Evolutionary conservation across 148 eudicot genomes (phyloP), one percentile per base, ranked within the genome.

Genomic region (Nepenthes gracilis): DNA sequence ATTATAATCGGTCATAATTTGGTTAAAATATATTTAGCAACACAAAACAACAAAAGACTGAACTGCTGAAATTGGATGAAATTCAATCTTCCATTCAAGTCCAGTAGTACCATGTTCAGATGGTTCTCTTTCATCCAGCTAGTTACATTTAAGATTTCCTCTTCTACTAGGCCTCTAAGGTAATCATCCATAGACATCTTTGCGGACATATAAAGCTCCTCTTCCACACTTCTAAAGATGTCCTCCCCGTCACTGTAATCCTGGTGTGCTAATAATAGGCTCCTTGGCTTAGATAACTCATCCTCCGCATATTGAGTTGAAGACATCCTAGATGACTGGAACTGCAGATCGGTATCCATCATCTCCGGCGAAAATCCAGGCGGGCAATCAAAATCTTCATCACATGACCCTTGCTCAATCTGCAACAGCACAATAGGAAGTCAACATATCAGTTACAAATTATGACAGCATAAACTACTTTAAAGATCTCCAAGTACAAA

Each of bases 321-420:
- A 38, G 82, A 58, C 40, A 66, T 50, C 54, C 55, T 48, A 55
- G 70, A 66, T 49, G 73, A 59, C 47, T 36, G 45, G 1, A 63
- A 36, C 36, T 53, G 60, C 45, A 65, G 43, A 51, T 69, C 56
- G 48, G 74, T 60, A 34, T 63, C 70, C 55, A 75, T 63, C 59
- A 60, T 65, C 45, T 54, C 62, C 14, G 58, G 74, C 64, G 74
- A 85, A 69, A 93, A 89, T 37, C 99, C 99, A 53, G 99, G 96
- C 59, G 99, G 99, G 43, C 64, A 86, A 59, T 88, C 99, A 71
- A 66, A 69, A 61, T 88, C 95, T 57, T 64, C 60, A 65, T 37
- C 73, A 68, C 80, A 74, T 54, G 79, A 63, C 33, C 70, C 85
- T 48, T 62, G 74, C 35, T 71, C 76, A 23, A 35, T 52, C 80